Evolutionary conservation across 2,329 filamentous ascomycete species (phyloP).

Genomic region (Fusarium chlamydosporum): DNA sequence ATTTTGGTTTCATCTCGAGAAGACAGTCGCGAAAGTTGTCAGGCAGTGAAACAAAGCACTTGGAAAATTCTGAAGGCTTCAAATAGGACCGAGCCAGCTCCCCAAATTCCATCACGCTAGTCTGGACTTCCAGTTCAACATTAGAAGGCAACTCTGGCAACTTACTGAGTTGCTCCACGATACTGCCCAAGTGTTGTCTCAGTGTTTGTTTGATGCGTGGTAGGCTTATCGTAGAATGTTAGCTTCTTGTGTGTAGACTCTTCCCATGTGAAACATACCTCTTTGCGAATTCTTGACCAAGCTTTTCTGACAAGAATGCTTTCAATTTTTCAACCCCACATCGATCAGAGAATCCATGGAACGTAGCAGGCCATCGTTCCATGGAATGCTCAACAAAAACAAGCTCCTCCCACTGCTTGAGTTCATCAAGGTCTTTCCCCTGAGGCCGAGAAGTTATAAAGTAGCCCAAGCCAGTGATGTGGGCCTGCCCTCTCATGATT

Average conservation of each 20-base stretch:
- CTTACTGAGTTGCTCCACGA: constrained; percentile 67
- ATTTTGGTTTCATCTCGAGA: constrained; percentile 63
- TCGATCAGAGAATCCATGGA: constrained; percentile 62
- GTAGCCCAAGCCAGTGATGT: constrained; percentile 79
- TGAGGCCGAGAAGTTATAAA: constrained; percentile 81
- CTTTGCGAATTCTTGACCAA: constrained; percentile 68
- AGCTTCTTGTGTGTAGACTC: constrained; percentile 7
- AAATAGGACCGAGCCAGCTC: constrained; percentile 66
- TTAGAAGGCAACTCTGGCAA: constrained; percentile 79
- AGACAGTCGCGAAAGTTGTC: constrained; percentile 66
- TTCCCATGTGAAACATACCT: constrained; percentile 55
- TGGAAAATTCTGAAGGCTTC: constrained; percentile 59
- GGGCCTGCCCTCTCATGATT: constrained; percentile 74
- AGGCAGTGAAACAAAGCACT: constrained; percentile 62
- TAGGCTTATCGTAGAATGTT: constrained; percentile 56
- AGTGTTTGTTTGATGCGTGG: constrained; percentile 69
- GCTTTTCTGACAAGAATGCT: constrained; percentile 65
- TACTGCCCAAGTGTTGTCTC: constrained; percentile 62
- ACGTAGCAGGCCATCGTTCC: constrained; percentile 64
- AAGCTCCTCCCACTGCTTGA: constrained; percentile 65
- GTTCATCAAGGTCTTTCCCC: constrained; percentile 66
- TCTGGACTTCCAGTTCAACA: constrained; percentile 74
- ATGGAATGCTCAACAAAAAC: constrained; percentile 62
- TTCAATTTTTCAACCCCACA: constrained; percentile 69
- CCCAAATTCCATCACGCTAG: constrained; percentile 71